A percentile compares a stretch with the other conserved stretches of the same genome.
Conservation (phyloP, 2,329 filamentous ascomycete genomes). For the Phialophora chinensis region DNA sequence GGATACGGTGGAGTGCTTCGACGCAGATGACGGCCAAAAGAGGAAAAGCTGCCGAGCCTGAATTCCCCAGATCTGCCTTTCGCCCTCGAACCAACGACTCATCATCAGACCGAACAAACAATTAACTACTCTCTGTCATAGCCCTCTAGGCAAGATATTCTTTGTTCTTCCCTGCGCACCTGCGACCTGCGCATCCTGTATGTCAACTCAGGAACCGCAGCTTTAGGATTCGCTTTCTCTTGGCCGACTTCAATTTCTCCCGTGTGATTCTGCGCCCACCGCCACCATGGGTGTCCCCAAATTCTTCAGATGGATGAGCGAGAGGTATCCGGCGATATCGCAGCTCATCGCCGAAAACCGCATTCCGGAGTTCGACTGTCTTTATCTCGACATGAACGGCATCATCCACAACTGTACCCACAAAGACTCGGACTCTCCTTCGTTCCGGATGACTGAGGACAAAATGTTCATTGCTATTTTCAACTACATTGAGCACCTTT, state of each 20-base stretch:
- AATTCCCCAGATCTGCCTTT: background rate
- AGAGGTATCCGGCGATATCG: constrained; percentile 97
- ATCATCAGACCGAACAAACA: constrained; percentile 1
- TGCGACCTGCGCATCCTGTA: background rate
- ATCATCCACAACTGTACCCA: constrained; percentile 99
- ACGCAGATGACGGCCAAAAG: background rate
- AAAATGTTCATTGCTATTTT: constrained; percentile 99
- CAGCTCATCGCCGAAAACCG: constrained; percentile 98
- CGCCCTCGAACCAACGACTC: background rate
- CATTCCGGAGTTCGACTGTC: constrained; percentile 97
- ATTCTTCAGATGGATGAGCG: constrained; percentile 98
- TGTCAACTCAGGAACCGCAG: background rate
- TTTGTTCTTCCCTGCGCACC: background rate
- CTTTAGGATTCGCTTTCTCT: constrained; percentile 4
- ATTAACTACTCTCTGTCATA: constrained; percentile 3
- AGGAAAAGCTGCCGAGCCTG: background rate
- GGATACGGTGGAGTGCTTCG: background rate
- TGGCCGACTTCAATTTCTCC: constrained; percentile 24
- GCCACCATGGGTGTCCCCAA: constrained; percentile 73
- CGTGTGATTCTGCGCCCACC: constrained; percentile 36
- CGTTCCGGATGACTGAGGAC: constrained; percentile 92
- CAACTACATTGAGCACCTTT: constrained; percentile 99
- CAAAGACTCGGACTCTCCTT: constrained; percentile 89
- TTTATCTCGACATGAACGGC: constrained; percentile 92
- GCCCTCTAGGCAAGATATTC: background rate